Conservation (phyloP, 768 basidiomycete genomes). For the Hebeloma cylindrosporum region DNA sequence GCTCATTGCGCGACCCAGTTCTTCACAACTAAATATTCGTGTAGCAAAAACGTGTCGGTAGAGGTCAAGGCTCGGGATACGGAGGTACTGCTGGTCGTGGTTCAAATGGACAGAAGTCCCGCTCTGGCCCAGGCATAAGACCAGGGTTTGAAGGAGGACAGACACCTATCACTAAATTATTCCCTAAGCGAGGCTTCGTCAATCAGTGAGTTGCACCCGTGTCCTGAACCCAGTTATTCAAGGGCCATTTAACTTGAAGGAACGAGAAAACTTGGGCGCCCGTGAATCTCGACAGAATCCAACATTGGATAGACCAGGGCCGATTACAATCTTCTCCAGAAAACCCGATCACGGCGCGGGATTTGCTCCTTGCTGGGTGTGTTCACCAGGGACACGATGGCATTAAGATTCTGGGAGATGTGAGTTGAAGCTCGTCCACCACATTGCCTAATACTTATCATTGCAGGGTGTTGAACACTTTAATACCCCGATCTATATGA, state of each 20-base stretch:
- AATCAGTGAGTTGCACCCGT: slow-evolving; percentile 66
- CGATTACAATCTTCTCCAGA: slow-evolving; percentile 75
- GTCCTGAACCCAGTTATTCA: background rate
- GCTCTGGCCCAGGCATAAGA: slow-evolving; percentile 82
- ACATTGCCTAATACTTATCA: slow-evolving; percentile 3
- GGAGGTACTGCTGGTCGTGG: slow-evolving; percentile 94
- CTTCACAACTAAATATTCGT: slow-evolving; percentile 7
- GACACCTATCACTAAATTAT: slow-evolving; percentile 85
- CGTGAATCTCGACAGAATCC: slow-evolving; percentile 84
- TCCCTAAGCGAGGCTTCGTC: slow-evolving; percentile 93
- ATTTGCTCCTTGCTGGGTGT: slow-evolving; percentile 83
- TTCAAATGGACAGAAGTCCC: slow-evolving; percentile 93
- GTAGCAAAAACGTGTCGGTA: slow-evolving; percentile 92
- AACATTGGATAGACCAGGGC: slow-evolving; percentile 87
- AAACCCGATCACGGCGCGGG: slow-evolving; percentile 84
- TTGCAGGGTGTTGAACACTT: slow-evolving; percentile 65
- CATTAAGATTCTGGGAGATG: slow-evolving; percentile 86
- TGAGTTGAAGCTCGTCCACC: too few relatives aligned
- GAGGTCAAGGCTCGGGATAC: slow-evolving; percentile 88
- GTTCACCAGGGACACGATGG: slow-evolving; percentile 89
- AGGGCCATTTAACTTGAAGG: slow-evolving; percentile 37
- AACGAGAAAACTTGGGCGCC: slow-evolving; percentile 76
- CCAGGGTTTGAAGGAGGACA: slow-evolving; percentile 96
- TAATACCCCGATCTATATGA: slow-evolving; percentile 72
- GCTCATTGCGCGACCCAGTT: background rate